Base-by-base conservation (phyloP, 345 rosid species). In the Acer campestre region DNA sequence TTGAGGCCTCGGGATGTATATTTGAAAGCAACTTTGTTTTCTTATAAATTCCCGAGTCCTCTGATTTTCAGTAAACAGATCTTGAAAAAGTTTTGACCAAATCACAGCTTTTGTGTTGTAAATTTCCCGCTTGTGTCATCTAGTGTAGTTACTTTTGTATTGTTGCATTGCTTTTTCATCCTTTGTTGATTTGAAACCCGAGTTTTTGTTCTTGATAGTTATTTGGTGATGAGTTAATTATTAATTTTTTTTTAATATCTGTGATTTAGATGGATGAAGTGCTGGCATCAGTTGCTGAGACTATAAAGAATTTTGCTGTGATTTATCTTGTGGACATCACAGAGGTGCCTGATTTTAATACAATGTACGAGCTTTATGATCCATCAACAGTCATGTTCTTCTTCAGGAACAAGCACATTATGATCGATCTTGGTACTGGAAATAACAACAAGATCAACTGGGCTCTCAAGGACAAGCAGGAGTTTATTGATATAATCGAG, bases 401-500 rank as follows among this genome's bases (percentile, higher is more conserved):
- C 88, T 96, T 96, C 69, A 90, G 98, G 90, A 95, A 95, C 91
- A 92, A 95, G 73, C 97, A 94, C 89, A 94, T 94, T n/a, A 94
- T 94, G 95, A 94, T 96, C 53, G 99, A 92, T 85, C 97, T 96
- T 46, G 97, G 99, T 8, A 96, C 97, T 27, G 98, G 99, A 68
- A 96, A 92, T 86, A 96, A 94, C 87, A 96, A 96, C 91, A 94
- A 92, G 89, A 96, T 94, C 78, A 94, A 96, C 75, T 96, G 99
- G 95, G 97, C 97, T 79, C 91, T 96, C 73, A 94, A 96, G 92
- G 98, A 96, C 86, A 96, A 96, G 86, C 98, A 94, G 69, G 98
- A 96, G 87, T 96, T 96, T 81, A 89, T 95, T 1, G 97, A 90
- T 80, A 94, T 95, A 70, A 82, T 96, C 12, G 97, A 94, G 77